phyloP scores from a whole-genome alignment of 345 rosid genomes.

The Ricinus communis region DNA sequence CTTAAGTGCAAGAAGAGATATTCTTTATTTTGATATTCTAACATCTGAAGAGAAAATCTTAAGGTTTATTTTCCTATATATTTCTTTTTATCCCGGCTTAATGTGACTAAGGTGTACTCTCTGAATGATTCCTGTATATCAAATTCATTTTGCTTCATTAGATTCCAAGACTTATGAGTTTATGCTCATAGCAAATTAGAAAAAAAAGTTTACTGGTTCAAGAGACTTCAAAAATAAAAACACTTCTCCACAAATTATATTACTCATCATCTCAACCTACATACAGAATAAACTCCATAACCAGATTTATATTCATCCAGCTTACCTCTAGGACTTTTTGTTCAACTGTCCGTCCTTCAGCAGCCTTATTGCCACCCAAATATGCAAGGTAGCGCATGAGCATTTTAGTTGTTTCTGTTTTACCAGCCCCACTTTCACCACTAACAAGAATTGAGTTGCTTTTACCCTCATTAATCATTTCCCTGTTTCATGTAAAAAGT shows the following conservation, averaged over 20 bases:
- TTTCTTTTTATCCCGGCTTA: no score
- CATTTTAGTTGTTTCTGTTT: constrained; percentile 94
- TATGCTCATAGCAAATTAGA: no score
- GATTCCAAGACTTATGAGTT: not conserved
- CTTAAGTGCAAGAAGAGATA: not conserved
- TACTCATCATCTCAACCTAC: not conserved
- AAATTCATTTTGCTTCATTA: no score
- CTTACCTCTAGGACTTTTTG: constrained; percentile 84
- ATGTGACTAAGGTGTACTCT: no score
- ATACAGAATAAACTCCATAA: not conserved
- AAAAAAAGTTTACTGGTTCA: not conserved
- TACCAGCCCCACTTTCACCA: constrained; percentile 98
- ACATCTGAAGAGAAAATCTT: no score
- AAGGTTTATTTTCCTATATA: no score
- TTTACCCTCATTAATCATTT: constrained; percentile 71
- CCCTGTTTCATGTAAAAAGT: constrained; percentile 43
- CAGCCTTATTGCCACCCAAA: constrained; percentile 66
- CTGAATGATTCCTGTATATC: no score
- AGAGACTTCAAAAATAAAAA: not conserved
- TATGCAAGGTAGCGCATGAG: constrained; percentile 91
- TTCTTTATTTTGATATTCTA: not conserved
- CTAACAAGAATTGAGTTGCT: constrained; percentile 86
- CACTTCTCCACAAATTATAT: not conserved
- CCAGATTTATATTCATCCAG: constrained; percentile 9
- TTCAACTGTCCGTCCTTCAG: constrained; percentile 71